Base-by-base conservation (phyloP, 1,284 basidiomycete species). In the Leccinum fuscescens region DNA sequence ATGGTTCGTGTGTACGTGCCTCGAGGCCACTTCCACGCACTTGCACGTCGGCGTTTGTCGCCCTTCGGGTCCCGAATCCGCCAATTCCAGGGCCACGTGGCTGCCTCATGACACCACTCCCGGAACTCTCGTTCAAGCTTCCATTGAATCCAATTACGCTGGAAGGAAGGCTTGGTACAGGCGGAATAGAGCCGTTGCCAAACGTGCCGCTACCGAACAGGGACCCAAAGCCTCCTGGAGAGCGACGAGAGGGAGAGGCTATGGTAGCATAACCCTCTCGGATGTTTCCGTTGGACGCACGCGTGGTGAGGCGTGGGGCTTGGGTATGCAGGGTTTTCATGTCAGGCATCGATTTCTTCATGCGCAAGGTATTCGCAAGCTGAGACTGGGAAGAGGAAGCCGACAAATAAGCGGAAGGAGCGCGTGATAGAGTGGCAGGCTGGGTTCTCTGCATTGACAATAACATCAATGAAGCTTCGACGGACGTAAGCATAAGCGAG, bases 321-420 rank as follows among this genome's bases (percentile, higher is more conserved):
- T 90, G 89, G 46, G 90, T 85, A 61, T 94, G 91, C 62, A 92
- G 79, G 63, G 83, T 92, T 77, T 91, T 92, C 89, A 86, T 92
- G 80, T 87, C 92, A 3, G 95, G 95, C 95, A 97, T 97, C 15
- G 93, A 96, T 78, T 96, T 96, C 81, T 97, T 97, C 75, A 89
- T 86, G 54, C 94, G 86, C 60, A 96, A 81, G 31, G 85, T 79
- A 66, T 77, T 80, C 29, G 82, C 75, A 48, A 83, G 67, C 61
- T 71, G 66, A 55, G 78, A 73, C 56, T 84, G 80, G 58, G 80
- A 75, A 56, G 81, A 76, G 11, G 82, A 82, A 22, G 81, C 81
- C 33, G 80, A 81, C 56, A 89, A 81, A 75, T 88, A 92, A 20
- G 84, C 86, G 37, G 85, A 90, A 22, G 89, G 88, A 6, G 88